phyloP scores from a whole-genome alignment of 164 flowering plant species.

The Chimonanthus salicifolius region DNA sequence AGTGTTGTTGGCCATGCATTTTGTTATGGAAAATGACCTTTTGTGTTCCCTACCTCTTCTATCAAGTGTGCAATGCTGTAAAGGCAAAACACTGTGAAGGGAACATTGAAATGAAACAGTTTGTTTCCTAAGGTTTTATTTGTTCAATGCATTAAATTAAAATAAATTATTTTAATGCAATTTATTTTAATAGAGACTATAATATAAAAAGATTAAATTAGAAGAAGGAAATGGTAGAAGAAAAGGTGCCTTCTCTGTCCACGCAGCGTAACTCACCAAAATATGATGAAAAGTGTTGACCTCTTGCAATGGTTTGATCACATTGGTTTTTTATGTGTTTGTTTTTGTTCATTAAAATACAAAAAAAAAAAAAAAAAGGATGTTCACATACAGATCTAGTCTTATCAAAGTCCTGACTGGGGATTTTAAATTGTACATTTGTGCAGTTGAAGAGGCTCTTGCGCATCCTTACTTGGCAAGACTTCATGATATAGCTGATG shows the following conservation, averaged over 20 bases:
- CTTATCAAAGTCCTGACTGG: not conserved
- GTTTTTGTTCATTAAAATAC: not conserved
- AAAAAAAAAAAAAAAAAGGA: not conserved
- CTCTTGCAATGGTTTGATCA: not conserved
- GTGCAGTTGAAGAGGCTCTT: slow-evolving; percentile 84
- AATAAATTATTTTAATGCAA: too few species aligned
- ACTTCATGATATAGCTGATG: slow-evolving; percentile 83
- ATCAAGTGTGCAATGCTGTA: too few species aligned
- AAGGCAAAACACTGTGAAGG: too few species aligned
- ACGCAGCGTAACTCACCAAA: too few species aligned
- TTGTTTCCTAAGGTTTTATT: too few species aligned
- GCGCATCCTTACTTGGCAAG: slow-evolving; percentile 90
- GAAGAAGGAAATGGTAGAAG: too few species aligned
- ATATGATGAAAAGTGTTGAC: not conserved
- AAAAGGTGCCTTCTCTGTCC: too few species aligned
- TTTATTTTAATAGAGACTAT: not conserved
- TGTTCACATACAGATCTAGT: not conserved
- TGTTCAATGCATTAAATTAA: not conserved
- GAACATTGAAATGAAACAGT: too few species aligned
- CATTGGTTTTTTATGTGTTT: not conserved
- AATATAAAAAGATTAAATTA: too few species aligned
- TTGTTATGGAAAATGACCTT: too few species aligned
- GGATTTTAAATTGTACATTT: slow-evolving; percentile 5
- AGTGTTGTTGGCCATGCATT: too few species aligned
- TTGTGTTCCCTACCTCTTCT: too few species aligned